Evolutionary conservation across 768 basidiomycete species (phyloP), one percentile per base, ranked within the genome.

Genomic region (Suillus plorans): DNA sequence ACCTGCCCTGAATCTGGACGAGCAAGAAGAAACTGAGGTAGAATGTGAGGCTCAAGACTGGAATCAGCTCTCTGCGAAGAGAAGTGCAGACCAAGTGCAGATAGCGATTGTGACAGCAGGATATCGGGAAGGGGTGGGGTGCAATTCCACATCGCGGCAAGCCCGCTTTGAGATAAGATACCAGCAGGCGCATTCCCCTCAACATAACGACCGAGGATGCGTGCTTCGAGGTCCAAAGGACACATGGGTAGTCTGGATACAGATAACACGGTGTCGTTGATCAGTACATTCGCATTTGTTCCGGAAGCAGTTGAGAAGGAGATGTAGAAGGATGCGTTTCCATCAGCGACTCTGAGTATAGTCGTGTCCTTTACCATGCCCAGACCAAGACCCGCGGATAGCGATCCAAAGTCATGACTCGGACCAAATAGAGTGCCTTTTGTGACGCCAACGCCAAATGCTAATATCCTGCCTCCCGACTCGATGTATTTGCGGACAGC

Each of bases 401-500:
- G 68, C 70, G 80, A 79, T 65, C 79, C 71, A 69, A 84, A 77
- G 65, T 76, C 67, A 74, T 84, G 78, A 36, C 80, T 76, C 14
- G 78, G 52, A 61, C 78, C 78, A 28, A 80, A 74, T 16, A 71
- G 39, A 5, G 76, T 72, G 0, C 82, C 83, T 62, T 85, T 85
- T 58, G 84, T 88, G 1, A 83, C 82, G 1, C 86, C 85, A 6
- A 85, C 84, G 56, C 88, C 87, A 14, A 95, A 78, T 3, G 86
- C 87, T 5, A 95, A 77, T 67, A 89, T 84, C n/a, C 78, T 78
- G 2, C 95, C 95, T 0, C 95, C 94, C 8, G 76, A 68, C 47
- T 86, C 80, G 8, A 91, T 84, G 67, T 86, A 97, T 4, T 79
- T 79, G 60, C 79, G 80, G 57, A 95, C 86, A 2, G 82, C 73